phyloP scores from a whole-genome alignment of 75 land plant species.

The Selaginella moellendorffii region DNA sequence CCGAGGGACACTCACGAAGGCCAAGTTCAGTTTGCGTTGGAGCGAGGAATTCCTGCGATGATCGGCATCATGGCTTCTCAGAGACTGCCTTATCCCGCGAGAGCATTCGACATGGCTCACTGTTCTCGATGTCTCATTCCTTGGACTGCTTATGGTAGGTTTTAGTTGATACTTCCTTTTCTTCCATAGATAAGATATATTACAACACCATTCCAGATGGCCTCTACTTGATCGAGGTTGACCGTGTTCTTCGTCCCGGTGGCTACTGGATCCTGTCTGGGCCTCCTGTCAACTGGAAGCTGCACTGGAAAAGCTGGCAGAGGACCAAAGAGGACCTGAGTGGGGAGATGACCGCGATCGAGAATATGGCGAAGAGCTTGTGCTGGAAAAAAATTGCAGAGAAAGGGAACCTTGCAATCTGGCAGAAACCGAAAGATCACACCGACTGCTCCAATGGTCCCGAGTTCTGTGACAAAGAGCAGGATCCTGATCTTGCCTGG shows the following conservation, averaged over 20 bases:
- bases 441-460: conserved; percentile 42
- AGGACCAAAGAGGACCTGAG: conserved; percentile 66
- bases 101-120: conserved; percentile 82
- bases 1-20: conserved; percentile 84
- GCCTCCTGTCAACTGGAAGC: conserved; percentile 67
- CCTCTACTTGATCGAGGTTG: conserved; percentile 64
- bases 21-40: conserved; percentile 83
- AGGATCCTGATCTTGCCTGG: conserved; percentile 67
- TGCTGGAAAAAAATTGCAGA: conserved; percentile 81
- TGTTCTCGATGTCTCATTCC: conserved; percentile 84
- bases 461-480: conserved; percentile 48
- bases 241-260: conserved; percentile 73
- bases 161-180: too few relatives aligned
- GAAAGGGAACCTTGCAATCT: conserved; percentile 54
- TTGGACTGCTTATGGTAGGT: conserved; percentile 46
- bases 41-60: conserved; percentile 88
- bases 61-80: conserved; percentile 61
- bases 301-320: conserved; percentile 68
- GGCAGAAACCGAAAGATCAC: conserved; percentile 80
- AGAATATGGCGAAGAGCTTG: conserved; percentile 46
- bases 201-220: conserved; percentile 35
- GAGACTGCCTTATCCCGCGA: conserved; percentile 62
- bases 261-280: conserved; percentile 92
- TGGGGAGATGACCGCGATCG: conserved; percentile 57
- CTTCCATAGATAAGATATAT: too few relatives aligned